Evolutionary conservation across 441 rosid species (phyloP).

Genomic region (Pelargonium hybrid): DNA sequence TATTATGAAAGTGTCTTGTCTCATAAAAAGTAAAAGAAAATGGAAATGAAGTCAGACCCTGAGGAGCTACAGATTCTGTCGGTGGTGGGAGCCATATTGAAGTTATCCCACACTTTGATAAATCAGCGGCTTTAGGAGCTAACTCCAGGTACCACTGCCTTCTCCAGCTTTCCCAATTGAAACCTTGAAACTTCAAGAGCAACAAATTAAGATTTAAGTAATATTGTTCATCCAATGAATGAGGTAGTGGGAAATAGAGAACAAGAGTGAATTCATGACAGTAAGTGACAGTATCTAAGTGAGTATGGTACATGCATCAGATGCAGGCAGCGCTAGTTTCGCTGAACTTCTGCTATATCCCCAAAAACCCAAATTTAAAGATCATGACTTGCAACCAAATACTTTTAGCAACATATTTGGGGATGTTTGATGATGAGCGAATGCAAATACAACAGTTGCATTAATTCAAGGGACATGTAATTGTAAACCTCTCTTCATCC

Average conservation of each 20-base stretch:
- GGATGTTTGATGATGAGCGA: not conserved
- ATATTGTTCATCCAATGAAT: not conserved
- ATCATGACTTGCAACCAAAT: not conserved
- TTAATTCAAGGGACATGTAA: not conserved
- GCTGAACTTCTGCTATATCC: not conserved
- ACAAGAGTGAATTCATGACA: not conserved
- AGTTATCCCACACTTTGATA: constrained; percentile 35
- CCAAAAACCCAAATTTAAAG: not conserved
- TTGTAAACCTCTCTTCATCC: not conserved
- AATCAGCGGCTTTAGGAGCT: constrained; percentile 42
- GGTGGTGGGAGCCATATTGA: constrained; percentile 52
- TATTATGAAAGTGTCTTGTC: not conserved
- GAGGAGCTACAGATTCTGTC: constrained; percentile 46
- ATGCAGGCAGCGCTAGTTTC: not conserved
- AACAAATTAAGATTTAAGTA: constrained; percentile 5
- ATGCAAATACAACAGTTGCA: not conserved
- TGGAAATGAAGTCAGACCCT: constrained; percentile 24
- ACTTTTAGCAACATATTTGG: not conserved
- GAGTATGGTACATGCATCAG: not conserved
- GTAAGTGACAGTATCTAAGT: not conserved
- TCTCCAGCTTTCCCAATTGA: constrained; percentile 57
- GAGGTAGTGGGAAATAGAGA: not conserved
- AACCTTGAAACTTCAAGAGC: constrained; percentile 41
- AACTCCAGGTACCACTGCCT: constrained; percentile 43
- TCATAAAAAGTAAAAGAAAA: not conserved